These are phyloP conservation scores for Obelidium mucronatum DNA, from an alignment of 192 early-diverging fungal genomes.

Conservation along the genomic window DNA sequence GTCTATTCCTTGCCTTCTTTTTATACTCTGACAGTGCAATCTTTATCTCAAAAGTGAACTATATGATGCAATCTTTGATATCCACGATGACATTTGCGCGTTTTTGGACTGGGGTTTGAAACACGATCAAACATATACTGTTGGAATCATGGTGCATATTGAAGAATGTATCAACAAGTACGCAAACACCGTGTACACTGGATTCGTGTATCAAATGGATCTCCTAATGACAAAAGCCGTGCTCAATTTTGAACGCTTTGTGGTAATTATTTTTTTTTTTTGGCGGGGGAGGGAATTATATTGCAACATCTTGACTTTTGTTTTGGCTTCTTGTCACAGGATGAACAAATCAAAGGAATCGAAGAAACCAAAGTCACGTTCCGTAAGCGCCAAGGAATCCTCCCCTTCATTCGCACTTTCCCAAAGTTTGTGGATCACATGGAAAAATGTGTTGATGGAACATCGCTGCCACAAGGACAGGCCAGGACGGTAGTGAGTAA, in stretches of 20 bases:
- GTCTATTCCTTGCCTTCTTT: not conserved
- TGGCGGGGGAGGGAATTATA: too few species aligned
- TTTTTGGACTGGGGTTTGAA: slow-evolving; percentile 79
- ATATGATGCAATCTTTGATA: slow-evolving; percentile 80
- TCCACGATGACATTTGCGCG: slow-evolving; percentile 73
- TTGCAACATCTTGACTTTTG: too few species aligned
- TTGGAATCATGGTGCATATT: slow-evolving; percentile 86
- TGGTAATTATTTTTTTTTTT: slow-evolving; percentile 40
- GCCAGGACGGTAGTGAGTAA: slow-evolving; percentile 75
- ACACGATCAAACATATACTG: slow-evolving; percentile 54
- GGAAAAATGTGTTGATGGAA: slow-evolving; percentile 1
- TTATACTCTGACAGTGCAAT: not conserved
- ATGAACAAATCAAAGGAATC: slow-evolving; percentile 87
- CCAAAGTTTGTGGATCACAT: slow-evolving; percentile 58
- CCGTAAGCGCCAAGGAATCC: slow-evolving; percentile 87
- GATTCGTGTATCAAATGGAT: slow-evolving; percentile 70
- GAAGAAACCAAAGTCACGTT: slow-evolving; percentile 91
- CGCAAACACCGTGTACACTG: slow-evolving; percentile 77
- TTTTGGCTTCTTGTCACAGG: too few species aligned
- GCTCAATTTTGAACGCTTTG: slow-evolving; percentile 79
- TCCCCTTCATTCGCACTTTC: slow-evolving; percentile 89
- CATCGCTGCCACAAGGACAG: slow-evolving; percentile 40
- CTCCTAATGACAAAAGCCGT: slow-evolving; percentile 70
- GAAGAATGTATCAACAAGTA: slow-evolving; percentile 74
- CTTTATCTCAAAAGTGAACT: slow-evolving; percentile 65